phyloP scores from a whole-genome alignment of 768 basidiomycete species.

The Trametes punicea region DNA sequence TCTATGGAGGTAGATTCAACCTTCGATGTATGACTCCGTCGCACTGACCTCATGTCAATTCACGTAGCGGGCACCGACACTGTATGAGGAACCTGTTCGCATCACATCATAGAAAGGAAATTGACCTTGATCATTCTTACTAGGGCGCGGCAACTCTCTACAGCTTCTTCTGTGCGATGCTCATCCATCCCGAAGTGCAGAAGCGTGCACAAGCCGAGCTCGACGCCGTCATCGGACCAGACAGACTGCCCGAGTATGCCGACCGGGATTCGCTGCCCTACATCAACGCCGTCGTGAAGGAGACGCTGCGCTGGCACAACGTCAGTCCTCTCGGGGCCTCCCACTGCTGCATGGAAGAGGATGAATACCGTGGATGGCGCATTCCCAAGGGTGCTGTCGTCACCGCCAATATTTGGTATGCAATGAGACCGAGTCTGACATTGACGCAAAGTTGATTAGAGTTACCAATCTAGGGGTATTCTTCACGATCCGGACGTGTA shows the following conservation, averaged over 20 bases:
- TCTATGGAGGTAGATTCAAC: neutral
- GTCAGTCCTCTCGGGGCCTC: constrained; percentile 5
- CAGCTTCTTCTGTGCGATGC: constrained; percentile 9
- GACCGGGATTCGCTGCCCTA: constrained; percentile 17
- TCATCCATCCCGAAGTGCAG: constrained; percentile 12
- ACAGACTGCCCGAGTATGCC: constrained; percentile 14
- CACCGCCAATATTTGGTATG: constrained; percentile 19
- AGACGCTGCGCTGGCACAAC: constrained; percentile 14
- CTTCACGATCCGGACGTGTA: constrained; percentile 45
- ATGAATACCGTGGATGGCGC: constrained; percentile 37
- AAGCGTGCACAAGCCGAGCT: constrained; percentile 17
- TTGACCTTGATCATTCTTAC: neutral
- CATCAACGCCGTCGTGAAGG: constrained; percentile 17
- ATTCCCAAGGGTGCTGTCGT: constrained; percentile 33
- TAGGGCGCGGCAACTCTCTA: neutral
- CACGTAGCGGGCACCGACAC: constrained; percentile 1
- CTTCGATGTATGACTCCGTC: neutral
- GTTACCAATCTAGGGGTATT: too few species aligned
- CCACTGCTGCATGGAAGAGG: constrained; percentile 37
- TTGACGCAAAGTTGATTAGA: too few species aligned
- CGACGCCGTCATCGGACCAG: constrained; percentile 14
- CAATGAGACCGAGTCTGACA: too few species aligned
- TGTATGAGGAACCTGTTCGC: neutral
- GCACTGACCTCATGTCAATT: neutral
- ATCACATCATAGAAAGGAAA: too few species aligned